Percentiles rank a stretch among this genome's conserved stretches.
These are phyloP conservation scores for Boletus eberwhitei DNA, from an alignment of 768 basidiomycete species.

Conservation along the genomic window DNA sequence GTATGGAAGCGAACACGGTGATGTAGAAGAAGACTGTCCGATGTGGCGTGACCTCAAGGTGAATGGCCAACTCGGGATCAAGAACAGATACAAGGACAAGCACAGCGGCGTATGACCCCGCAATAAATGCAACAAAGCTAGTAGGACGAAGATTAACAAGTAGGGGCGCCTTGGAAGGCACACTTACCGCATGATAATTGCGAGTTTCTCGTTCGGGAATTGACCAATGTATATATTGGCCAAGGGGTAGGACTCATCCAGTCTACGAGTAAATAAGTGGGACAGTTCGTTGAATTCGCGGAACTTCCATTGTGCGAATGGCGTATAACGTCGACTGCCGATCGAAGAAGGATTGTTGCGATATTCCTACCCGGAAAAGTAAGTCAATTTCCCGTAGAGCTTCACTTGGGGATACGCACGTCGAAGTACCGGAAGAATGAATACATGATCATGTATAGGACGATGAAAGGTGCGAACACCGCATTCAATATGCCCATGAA, in stretches of 20 bases:
- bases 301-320: slow-evolving; percentile 97
- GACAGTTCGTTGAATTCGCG: slow-evolving; percentile 98
- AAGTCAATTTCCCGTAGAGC: not conserved
- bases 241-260: slow-evolving; percentile 84
- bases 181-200: slow-evolving; percentile 82
- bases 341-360: slow-evolving; percentile 98
- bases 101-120: slow-evolving; percentile 95
- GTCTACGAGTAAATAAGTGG: slow-evolving; percentile 82
- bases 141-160: not conserved
- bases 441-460: slow-evolving; percentile 94
- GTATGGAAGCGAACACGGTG: slow-evolving; percentile 78
- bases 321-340: slow-evolving; percentile 88
- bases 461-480: slow-evolving; percentile 94
- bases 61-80: slow-evolving; percentile 90
- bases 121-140: slow-evolving; percentile 94
- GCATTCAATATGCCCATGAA: slow-evolving; percentile 98
- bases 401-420: slow-evolving; percentile 43
- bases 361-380: slow-evolving; percentile 68
- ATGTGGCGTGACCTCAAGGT: slow-evolving; percentile 92
- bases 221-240: slow-evolving; percentile 97
- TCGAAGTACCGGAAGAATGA: slow-evolving; percentile 99
- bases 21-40: slow-evolving; percentile 94
- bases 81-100: slow-evolving; percentile 87
- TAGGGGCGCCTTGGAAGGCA: not conserved
- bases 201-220: slow-evolving; percentile 93